These are phyloP conservation scores for Pyrenula massariospora DNA, from an alignment of 495 filamentous ascomycete species.

Conservation along the genomic window DNA sequence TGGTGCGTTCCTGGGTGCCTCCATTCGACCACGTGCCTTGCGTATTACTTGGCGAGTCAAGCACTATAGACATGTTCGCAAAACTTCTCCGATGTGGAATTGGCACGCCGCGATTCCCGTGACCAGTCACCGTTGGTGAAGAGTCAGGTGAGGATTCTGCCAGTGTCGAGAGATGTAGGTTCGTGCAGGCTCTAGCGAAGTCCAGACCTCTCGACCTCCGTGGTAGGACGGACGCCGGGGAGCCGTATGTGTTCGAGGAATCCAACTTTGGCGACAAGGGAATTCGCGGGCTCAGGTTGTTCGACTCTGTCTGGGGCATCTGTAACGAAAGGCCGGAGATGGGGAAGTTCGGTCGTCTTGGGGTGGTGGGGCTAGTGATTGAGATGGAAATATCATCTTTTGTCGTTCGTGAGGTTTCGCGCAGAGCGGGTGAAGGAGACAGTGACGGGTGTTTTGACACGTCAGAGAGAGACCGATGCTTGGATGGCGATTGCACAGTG, in stretches of 20 bases:
- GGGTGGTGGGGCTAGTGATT: constrained; percentile 50
- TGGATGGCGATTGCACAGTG: constrained; percentile 9
- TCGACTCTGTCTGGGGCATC: constrained; percentile 51
- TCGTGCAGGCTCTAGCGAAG: constrained; percentile 88
- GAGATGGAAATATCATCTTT: constrained; percentile 72
- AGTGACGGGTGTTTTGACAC: constrained; percentile 20
- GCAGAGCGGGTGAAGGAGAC: constrained; percentile 14
- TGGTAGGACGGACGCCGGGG: constrained; percentile 72
- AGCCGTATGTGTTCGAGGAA: constrained; percentile 69
- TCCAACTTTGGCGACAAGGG: constrained; percentile 83
- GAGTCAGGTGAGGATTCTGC: constrained; percentile 90
- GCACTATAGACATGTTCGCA: constrained; percentile 13
- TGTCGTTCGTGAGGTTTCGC: constrained; percentile 27
- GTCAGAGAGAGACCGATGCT: constrained; percentile 33
- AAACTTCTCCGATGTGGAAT: constrained; percentile 53
- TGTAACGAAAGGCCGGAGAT: constrained; percentile 59
- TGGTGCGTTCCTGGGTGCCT: constrained; percentile 50
- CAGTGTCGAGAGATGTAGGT: constrained; percentile 88
- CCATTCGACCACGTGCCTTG: constrained; percentile 28
- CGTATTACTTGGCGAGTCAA: constrained; percentile 31
- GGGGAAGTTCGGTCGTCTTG: constrained; percentile 48
- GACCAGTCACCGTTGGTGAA: constrained; percentile 58
- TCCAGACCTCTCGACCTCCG: constrained; percentile 79
- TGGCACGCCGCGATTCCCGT: constrained; percentile 58
- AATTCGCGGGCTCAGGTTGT: constrained; percentile 47